A percentile compares a stretch with the other conserved stretches of the same genome.
Conservation (phyloP, 2,329 filamentous ascomycete species). For the Arthrobotrys megalospora region DNA sequence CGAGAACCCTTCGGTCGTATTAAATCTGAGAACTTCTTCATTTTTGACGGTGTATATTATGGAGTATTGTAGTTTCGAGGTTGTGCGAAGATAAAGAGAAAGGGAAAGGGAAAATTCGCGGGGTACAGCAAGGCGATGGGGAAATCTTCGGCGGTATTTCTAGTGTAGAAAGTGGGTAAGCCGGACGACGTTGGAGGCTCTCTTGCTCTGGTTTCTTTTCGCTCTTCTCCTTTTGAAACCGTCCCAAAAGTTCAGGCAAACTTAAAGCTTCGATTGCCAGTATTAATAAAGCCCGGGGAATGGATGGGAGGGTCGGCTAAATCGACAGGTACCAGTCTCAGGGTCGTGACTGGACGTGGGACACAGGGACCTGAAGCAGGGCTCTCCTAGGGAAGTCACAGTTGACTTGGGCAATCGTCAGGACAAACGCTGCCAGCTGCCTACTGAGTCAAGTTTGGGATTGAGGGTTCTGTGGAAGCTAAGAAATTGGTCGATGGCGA, state of each 20-base stretch:
- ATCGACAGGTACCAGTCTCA: conserved; percentile 29
- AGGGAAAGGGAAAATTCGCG: background rate
- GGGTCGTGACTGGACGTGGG: background rate
- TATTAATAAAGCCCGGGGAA: conserved; percentile 13
- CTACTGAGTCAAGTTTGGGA: conserved; percentile 11
- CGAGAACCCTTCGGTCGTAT: conserved; percentile 53
- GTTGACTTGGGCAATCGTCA: conserved; percentile 6
- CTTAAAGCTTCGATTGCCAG: conserved; percentile 11
- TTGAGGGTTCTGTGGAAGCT: background rate
- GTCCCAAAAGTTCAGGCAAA: conserved; percentile 12
- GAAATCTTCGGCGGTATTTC: conserved; percentile 19
- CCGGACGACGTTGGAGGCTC: conserved; percentile 11
- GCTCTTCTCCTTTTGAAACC: background rate
- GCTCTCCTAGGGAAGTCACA: background rate
- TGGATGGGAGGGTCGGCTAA: conserved; percentile 42
- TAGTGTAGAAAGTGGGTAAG: conserved; percentile 2
- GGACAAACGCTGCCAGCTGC: conserved; percentile 29
- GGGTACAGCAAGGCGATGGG: conserved; percentile 9
- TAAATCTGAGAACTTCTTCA: conserved; percentile 59
- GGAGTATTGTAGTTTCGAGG: background rate
- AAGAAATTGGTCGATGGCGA: background rate
- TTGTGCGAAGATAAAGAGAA: background rate
- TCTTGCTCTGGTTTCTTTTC: background rate
- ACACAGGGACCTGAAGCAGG: conserved; percentile 1
- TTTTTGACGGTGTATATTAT: background rate